Evolutionary conservation across 768 basidiomycete genomes (phyloP).

Genomic region (Phaeotremella skinneri): DNA sequence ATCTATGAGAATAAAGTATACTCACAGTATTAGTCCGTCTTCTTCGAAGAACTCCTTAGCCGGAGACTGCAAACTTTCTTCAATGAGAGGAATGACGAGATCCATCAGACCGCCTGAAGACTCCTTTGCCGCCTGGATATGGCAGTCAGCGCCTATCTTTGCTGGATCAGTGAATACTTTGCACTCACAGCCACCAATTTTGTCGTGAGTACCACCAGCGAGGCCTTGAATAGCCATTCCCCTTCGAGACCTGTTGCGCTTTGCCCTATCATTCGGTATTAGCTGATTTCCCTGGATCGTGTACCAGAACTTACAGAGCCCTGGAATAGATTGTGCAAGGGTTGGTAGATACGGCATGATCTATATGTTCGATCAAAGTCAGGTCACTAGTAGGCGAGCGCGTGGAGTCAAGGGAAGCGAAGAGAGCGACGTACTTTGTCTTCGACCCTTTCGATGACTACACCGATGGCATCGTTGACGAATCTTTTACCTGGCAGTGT

Average conservation of each 20-base stretch:
- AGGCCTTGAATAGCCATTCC: constrained; percentile 52
- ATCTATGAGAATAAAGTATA: too few species aligned
- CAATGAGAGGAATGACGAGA: constrained; percentile 49
- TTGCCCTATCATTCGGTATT: constrained; percentile 31
- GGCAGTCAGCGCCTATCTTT: constrained; percentile 4
- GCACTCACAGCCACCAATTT: constrained; percentile 40
- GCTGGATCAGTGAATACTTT: neutral
- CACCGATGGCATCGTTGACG: constrained; percentile 44
- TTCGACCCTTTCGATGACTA: constrained; percentile 46
- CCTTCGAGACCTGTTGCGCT: constrained; percentile 44
- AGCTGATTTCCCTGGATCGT: neutral
- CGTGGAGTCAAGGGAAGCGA: neutral
- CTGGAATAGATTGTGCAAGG: constrained; percentile 45
- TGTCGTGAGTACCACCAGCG: constrained; percentile 45
- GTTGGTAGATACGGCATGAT: constrained; percentile 42
- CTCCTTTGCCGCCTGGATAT: constrained; percentile 32
- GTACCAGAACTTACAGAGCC: constrained; percentile 32
- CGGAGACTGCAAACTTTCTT: constrained; percentile 46
- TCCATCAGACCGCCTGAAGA: constrained; percentile 44
- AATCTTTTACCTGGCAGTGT: constrained; percentile 47
- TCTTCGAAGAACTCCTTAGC: constrained; percentile 51
- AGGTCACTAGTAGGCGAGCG: neutral
- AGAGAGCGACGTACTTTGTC: constrained; percentile 30
- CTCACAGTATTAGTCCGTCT: constrained; percentile 46
- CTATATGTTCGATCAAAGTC: constrained; percentile 10